Conservation (phyloP, 2,329 filamentous ascomycete genomes). For the Aspergillus ustus region DNA sequence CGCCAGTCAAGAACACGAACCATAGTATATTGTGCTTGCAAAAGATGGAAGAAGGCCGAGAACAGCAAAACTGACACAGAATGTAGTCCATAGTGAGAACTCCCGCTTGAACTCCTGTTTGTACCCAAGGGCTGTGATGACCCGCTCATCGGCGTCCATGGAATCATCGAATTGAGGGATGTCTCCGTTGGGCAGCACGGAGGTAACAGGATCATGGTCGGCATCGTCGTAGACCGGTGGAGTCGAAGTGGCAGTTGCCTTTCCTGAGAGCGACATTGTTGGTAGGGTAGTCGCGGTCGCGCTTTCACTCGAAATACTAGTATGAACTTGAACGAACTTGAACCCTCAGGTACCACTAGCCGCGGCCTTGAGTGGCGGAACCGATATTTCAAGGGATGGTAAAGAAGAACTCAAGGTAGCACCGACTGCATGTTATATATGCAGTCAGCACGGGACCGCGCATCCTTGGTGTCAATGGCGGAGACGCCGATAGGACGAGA, state of each 20-base stretch:
- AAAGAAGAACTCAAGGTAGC: not conserved
- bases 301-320: conserved; percentile 2
- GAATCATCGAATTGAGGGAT: conserved; percentile 40
- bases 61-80: conserved; percentile 75
- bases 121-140: conserved; percentile 53
- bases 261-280: conserved; percentile 13
- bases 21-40: conserved; percentile 73
- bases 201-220: conserved; percentile 41
- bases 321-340: too few relatives aligned
- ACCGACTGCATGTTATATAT: conserved; percentile 12
- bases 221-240: conserved; percentile 25
- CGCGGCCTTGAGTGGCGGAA: not conserved
- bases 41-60: conserved; percentile 73
- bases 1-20: conserved; percentile 47
- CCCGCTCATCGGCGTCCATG: conserved; percentile 47
- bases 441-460: conserved; percentile 12
- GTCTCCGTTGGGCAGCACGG: conserved; percentile 43
- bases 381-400: not conserved
- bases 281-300: not conserved
- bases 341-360: not conserved
- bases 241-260: conserved; percentile 18
- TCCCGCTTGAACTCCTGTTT: conserved; percentile 71
- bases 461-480: conserved; percentile 3
- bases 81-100: conserved; percentile 74
- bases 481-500: conserved; percentile 12